Percentiles rank a stretch among this genome's conserved stretches.
Evolutionary conservation across 345 rosid genomes (phyloP).

Genomic region (Lumnitzera littorea): DNA sequence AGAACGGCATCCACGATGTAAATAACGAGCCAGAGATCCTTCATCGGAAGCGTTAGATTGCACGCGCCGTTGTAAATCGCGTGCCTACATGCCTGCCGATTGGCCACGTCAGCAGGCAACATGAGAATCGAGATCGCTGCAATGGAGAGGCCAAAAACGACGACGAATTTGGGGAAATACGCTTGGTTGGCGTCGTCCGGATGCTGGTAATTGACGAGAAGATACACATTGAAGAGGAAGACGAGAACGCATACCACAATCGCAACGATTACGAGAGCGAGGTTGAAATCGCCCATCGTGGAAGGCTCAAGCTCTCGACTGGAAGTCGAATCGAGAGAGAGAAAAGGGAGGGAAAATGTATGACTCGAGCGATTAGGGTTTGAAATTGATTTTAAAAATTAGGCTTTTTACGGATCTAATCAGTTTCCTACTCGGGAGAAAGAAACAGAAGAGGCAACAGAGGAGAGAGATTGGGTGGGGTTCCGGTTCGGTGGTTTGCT

Average conservation of each 20-base stretch:
- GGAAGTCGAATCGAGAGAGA: no score
- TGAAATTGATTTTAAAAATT: no score
- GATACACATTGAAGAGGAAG: conserved; percentile 82
- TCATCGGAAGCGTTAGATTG: conserved; percentile 89
- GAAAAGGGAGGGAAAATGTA: no score
- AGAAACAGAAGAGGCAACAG: no score
- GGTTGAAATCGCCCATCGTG: conserved; percentile 95
- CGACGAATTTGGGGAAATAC: conserved; percentile 94
- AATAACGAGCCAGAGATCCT: conserved; percentile 90
- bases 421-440: no score
- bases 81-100: conserved; percentile 93
- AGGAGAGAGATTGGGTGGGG: no score
- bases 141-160: conserved; percentile 81
- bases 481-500: no score
- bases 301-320: no score
- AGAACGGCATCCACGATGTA: conserved; percentile 80
- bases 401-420: no score
- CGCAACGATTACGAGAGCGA: conserved; percentile 97
- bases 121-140: conserved; percentile 89
- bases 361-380: no score
- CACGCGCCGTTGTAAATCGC: conserved; percentile 95
- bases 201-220: conserved; percentile 96
- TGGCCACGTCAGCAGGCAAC: conserved; percentile 99
- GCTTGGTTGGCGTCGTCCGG: conserved; percentile 99
- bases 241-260: conserved; percentile 82